Evolutionary conservation across 73 alveolate genomes (phyloP), one percentile per base, ranked within the genome.

Genomic region (Tetrahymena elliotti): DNA sequence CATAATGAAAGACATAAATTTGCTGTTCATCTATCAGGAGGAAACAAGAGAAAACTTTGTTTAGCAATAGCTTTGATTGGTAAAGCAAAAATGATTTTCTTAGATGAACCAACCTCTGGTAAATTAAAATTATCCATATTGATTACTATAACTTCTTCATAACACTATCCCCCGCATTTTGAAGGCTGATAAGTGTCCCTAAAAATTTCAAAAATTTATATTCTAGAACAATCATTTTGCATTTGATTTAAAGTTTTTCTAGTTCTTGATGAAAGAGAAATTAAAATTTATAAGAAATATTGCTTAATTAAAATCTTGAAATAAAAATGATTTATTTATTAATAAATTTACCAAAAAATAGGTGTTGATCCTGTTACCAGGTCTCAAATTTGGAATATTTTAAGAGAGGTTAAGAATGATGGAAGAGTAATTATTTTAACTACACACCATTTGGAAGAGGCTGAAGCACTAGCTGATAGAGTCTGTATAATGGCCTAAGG

Each of bases 61-160:
- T 97, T 98, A 10, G 99, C 98, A 1, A 97, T 97, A 37, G 99
- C 99, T 6, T 94, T 98, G 24, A 96, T 98, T 34, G 99, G 99
- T 16, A 98, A 98, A 35, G 97, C 99, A 16, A 96, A 94, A 96
- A 93, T 98, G 33, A 98, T 98, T 35, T 93, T 98, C 94, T 97
- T 98, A 38, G 99, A 98, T 97, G 99, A 98, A 93, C 99, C 99
- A 10, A 97, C 99, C 16, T 94, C 98, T 93, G 99, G 99, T 6
- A 98, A 40, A 40, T 15, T 40, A 40, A n/a, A n/a, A n/a, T n/a
- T n/a, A n/a, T n/a, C n/a, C n/a, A n/a, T n/a, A n/a, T n/a, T n/a
- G n/a, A n/a, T n/a, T n/a, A n/a, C n/a, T n/a, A n/a, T n/a, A n/a
- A n/a, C n/a, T n/a, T n/a, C n/a, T n/a, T n/a, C n/a, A n/a, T n/a